Evolutionary conservation across 2,329 filamentous ascomycete genomes (phyloP).

Genomic region (Rhinocladiella similis): DNA sequence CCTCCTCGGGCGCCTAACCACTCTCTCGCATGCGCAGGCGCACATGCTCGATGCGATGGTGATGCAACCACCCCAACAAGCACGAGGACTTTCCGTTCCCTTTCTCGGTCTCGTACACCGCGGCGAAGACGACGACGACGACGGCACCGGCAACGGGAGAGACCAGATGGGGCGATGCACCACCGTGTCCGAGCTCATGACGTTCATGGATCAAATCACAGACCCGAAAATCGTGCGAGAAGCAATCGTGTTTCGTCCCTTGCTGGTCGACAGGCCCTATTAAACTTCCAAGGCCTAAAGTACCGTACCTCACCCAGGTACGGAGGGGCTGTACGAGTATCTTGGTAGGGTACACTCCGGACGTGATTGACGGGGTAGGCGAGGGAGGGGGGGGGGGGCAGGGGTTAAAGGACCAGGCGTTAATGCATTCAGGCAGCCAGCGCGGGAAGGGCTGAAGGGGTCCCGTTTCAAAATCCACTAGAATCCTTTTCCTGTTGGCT

Average conservation of each 20-base stretch:
- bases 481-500: too few relatives aligned
- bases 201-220: conserved; percentile 20
- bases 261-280: conserved; percentile 8
- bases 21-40: background rate
- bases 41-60: too few relatives aligned
- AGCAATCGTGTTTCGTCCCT: conserved; percentile 3
- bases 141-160: background rate
- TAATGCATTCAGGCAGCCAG: too few relatives aligned
- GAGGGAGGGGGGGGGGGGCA: too few relatives aligned
- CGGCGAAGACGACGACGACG: conserved; percentile 1
- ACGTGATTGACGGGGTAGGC: too few relatives aligned
- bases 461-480: too few relatives aligned
- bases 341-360: too few relatives aligned
- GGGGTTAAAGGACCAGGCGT: too few relatives aligned
- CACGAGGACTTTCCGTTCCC: too few relatives aligned
- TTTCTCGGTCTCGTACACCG: background rate
- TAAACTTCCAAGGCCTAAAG: too few relatives aligned
- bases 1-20: background rate
- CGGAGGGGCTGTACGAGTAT: background rate
- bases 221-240: conserved; percentile 12
- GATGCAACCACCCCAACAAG: too few relatives aligned
- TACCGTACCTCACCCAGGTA: background rate
- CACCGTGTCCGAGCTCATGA: conserved; percentile 2
- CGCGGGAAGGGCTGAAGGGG: too few relatives aligned
- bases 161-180: conserved; percentile 1